phyloP scores from a whole-genome alignment of 106 monocot genomes.

The Dioscorea alata region DNA sequence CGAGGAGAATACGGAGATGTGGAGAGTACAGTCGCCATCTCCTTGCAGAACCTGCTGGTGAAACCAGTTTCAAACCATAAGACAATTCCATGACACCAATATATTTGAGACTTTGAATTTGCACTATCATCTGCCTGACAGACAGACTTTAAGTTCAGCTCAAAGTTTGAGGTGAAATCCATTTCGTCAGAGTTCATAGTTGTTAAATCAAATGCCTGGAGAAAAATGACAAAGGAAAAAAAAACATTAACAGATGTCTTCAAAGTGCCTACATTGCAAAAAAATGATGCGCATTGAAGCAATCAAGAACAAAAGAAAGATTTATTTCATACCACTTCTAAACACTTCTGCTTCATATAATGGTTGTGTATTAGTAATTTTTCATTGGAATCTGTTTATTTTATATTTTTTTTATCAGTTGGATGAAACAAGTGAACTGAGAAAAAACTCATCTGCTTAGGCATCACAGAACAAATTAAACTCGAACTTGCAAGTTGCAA shows the following conservation, averaged over 20 bases:
- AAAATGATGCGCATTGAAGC: no score
- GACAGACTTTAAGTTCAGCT: slow-evolving; percentile 33
- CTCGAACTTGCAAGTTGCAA: no score
- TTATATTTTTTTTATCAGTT: no score
- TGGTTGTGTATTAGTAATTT: no score
- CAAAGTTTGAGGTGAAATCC: slow-evolving; percentile 80
- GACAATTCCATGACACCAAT: slow-evolving; percentile 75
- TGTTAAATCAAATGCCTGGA: slow-evolving; percentile 77
- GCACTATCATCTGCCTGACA: background rate
- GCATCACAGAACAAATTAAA: no score
- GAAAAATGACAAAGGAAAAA: slow-evolving; percentile 1
- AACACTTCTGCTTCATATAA: no score
- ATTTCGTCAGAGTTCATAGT: slow-evolving; percentile 76
- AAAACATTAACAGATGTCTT: no score
- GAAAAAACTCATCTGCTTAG: no score
- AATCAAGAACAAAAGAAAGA: background rate
- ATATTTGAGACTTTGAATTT: slow-evolving; percentile 5
- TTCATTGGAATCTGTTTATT: no score
- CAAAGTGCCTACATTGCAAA: no score
- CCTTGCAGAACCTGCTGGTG: slow-evolving; percentile 82
- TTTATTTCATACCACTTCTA: no score
- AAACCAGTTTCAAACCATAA: slow-evolving; percentile 94
- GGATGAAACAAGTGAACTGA: no score
- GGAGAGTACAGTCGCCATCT: slow-evolving; percentile 44
- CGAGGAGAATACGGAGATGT: slow-evolving; percentile 66